Evolutionary conservation across 2,329 filamentous ascomycete genomes (phyloP), one percentile per base, ranked within the genome.

Genomic region (Neocucurbitaria cava): DNA sequence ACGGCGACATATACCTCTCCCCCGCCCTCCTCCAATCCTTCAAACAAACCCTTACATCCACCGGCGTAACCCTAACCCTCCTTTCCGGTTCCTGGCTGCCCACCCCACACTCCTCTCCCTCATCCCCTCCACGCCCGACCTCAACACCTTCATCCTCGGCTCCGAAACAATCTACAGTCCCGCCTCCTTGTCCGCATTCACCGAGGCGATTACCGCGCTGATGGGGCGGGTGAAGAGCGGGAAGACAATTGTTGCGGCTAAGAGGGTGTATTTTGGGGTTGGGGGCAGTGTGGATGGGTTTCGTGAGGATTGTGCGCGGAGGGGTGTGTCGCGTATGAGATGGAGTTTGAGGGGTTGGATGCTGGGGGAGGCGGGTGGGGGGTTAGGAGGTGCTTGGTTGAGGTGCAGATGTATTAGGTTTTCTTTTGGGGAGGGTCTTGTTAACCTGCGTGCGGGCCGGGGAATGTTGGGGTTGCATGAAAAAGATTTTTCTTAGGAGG

Each of bases 101-200:
- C 0, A 43, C 0, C 75, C 78, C 13, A 68, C 76, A 2, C 87
- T 94, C 54, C 80, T 90, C 4, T 72, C 82, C 1, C 76, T 91
- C 1, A 74, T 92, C 7, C 77, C 72, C 0, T 62, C 67, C 0
- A 62, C 73, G 9, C 52, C 74, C 11, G 75, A 74, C 9, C 70
- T 78, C 58, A 78, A 78, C 21, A 75, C 73, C 0, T 69, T 76
- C 21, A 77, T 93, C 5, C 77, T 95, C 1, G 91, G 88, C 0
- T 89, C 90, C 0, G 91, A 95, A 75, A 95, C 91, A 0, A 94
- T 95, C 40, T 95, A 95, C 76, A 91, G 88, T 2, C 90, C 89
- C 0, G 86, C 87, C 52, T 88, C 89, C 0, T 82, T 92, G 20
- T 78, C 79, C 31, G 82, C 86, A 0, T 95, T 94, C 69, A 85